Percentiles rank a stretch among this genome's conserved stretches.
phyloP scores from a whole-genome alignment of 208 protist genomes.

The Porcisia hertigi region DNA sequence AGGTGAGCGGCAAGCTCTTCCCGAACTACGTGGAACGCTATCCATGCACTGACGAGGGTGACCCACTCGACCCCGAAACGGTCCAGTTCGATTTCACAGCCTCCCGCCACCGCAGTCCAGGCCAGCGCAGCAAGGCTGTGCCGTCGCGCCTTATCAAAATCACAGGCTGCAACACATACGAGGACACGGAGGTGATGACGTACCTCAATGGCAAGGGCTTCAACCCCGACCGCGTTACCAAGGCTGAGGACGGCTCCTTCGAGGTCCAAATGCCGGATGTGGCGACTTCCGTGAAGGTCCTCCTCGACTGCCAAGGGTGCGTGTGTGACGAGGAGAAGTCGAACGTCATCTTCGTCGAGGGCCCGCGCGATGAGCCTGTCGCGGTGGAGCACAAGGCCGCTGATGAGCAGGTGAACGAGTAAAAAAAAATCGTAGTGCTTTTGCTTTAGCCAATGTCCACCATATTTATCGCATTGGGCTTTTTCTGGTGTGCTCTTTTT shows the following conservation, averaged over 20 bases:
- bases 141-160: conserved; percentile 79
- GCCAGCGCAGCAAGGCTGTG: conserved; percentile 74
- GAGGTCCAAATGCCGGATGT: conserved; percentile 63
- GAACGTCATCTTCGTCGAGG: conserved; percentile 89
- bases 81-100: conserved; percentile 89
- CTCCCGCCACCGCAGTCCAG: conserved; percentile 84
- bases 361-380: conserved; percentile 35
- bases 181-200: conserved; percentile 81
- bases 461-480: neutral
- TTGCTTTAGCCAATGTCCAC: neutral
- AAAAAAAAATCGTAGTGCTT: neutral
- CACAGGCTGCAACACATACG: conserved; percentile 73
- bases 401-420: conserved; percentile 23
- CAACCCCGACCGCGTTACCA: conserved; percentile 69
- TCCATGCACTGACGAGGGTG: conserved; percentile 86
- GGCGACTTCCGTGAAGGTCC: conserved; percentile 75
- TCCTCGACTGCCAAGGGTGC: conserved; percentile 82
- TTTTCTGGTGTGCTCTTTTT: neutral
- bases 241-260: conserved; percentile 79
- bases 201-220: conserved; percentile 82
- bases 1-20: conserved; percentile 86
- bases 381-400: conserved; percentile 14
- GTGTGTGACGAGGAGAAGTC: conserved; percentile 88
- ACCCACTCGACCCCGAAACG: conserved; percentile 70
- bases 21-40: conserved; percentile 83